A percentile compares a stretch with the other conserved stretches of the same genome.
These are phyloP conservation scores for Phytophthora kernoviae DNA, from an alignment of 352 stramenopile species.

Conservation along the genomic window DNA sequence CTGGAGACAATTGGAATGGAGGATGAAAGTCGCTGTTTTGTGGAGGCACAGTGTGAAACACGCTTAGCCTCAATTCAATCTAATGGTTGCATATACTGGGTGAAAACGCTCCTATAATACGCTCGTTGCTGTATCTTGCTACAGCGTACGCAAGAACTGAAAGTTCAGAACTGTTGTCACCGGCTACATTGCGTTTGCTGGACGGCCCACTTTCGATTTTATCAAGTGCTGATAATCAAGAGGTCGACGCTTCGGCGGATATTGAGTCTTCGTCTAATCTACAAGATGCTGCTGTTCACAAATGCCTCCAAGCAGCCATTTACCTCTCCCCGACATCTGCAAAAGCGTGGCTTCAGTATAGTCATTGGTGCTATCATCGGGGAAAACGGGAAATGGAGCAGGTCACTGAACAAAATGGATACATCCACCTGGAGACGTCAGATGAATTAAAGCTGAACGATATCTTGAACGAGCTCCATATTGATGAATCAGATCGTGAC, in stretches of 20 bases:
- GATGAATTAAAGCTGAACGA: conserved; percentile 49
- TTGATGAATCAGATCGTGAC: conserved; percentile 35
- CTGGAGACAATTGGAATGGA: conserved; percentile 41
- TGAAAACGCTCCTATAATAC: conserved; percentile 11
- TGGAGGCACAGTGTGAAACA: conserved; percentile 35
- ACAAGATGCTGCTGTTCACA: conserved; percentile 24
- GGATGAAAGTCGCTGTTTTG: conserved; percentile 31
- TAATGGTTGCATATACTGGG: neutral
- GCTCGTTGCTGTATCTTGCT: conserved; percentile 41
- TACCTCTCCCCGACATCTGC: conserved; percentile 38
- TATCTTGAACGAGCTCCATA: conserved; percentile 47
- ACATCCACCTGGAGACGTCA: conserved; percentile 46
- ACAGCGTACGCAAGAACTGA: conserved; percentile 22
- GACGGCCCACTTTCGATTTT: neutral
- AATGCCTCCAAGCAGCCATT: conserved; percentile 43
- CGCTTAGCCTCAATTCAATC: conserved; percentile 14
- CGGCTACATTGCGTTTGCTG: conserved; percentile 16
- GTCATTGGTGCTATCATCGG: conserved; percentile 75
- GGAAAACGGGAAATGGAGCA: conserved; percentile 47
- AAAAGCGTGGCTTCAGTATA: conserved; percentile 65
- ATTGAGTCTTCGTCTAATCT: conserved; percentile 3
- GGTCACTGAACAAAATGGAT: conserved; percentile 52
- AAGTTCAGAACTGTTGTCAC: conserved; percentile 16
- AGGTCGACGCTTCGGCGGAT: neutral
- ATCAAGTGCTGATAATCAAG: neutral